A percentile compares a stretch with the other conserved stretches of the same genome.
These are phyloP conservation scores for Simplicillium aogashimaense DNA, from an alignment of 2,329 filamentous ascomycete species.

Conservation along the genomic window DNA sequence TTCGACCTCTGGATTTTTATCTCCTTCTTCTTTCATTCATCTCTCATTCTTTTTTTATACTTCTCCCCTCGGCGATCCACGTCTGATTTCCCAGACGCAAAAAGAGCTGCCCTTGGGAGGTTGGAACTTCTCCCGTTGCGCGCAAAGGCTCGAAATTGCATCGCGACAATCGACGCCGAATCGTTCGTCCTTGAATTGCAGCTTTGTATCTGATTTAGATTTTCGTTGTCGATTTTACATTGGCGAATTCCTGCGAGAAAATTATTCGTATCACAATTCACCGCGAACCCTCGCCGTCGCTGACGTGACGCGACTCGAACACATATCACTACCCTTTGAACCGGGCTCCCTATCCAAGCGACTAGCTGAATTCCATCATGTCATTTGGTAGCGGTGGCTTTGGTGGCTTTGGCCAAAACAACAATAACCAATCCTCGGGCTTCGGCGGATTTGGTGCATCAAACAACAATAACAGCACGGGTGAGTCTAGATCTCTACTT, in stretches of 20 bases:
- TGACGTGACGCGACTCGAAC: constrained; percentile 4
- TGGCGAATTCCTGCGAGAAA: no score
- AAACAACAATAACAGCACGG: constrained; percentile 30
- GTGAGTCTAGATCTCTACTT: constrained; percentile 31
- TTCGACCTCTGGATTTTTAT: neutral
- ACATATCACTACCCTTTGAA: no score
- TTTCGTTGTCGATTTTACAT: constrained; percentile 5
- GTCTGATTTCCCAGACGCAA: neutral
- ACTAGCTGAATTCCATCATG: constrained; percentile 28
- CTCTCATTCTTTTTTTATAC: neutral
- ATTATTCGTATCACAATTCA: neutral
- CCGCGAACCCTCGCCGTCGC: neutral
- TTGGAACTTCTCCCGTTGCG: no score
- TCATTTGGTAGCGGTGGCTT: constrained; percentile 43
- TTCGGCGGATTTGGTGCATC: constrained; percentile 50
- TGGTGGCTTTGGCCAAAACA: constrained; percentile 51
- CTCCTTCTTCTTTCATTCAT: neutral
- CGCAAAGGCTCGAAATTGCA: neutral
- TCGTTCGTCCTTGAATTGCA: no score
- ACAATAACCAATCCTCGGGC: constrained; percentile 32
- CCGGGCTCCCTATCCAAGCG: no score
- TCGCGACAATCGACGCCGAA: neutral
- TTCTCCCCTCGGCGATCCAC: neutral
- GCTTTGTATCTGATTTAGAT: constrained; percentile 13
- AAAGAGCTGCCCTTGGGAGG: no score